Conservation (phyloP, 768 basidiomycete species). For the Exidia glandulosa region DNA sequence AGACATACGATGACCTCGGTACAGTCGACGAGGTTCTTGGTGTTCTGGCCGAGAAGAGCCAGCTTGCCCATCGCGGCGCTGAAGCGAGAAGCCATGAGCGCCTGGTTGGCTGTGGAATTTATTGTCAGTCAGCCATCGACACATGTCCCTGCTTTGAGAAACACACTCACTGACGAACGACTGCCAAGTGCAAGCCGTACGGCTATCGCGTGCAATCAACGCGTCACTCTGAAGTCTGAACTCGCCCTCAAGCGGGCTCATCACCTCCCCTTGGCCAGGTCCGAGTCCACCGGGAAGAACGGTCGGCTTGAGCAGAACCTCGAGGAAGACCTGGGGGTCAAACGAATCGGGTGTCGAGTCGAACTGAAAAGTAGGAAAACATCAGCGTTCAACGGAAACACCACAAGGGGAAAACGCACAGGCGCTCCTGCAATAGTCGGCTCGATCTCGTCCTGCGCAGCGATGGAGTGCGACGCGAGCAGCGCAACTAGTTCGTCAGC, state of each 20-base stretch:
- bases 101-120: slow-evolving; percentile 23
- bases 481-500: slow-evolving; percentile 15
- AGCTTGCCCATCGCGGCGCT: slow-evolving; percentile 34
- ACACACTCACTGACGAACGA: slow-evolving; percentile 14
- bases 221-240: slow-evolving; percentile 13
- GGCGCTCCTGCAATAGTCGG: neutral
- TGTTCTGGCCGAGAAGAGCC: slow-evolving; percentile 30
- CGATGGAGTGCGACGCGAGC: slow-evolving; percentile 11
- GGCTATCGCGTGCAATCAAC: slow-evolving; percentile 13
- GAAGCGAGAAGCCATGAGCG: slow-evolving; percentile 24
- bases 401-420: too few species aligned
- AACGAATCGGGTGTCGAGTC: slow-evolving; percentile 13
- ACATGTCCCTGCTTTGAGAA: neutral
- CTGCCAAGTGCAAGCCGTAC: slow-evolving; percentile 24
- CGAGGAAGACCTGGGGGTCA: slow-evolving; percentile 15
- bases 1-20: slow-evolving; percentile 26
- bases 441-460: slow-evolving; percentile 10
- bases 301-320: slow-evolving; percentile 17
- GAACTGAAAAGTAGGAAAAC: slow-evolving; percentile 16
- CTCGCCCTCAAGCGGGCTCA: slow-evolving; percentile 6
- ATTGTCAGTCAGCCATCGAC: too few species aligned
- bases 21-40: slow-evolving; percentile 28
- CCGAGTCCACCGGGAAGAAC: slow-evolving; percentile 19
- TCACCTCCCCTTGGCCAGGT: neutral
- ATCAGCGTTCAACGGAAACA: too few species aligned